Conservation (phyloP, 2,329 filamentous ascomycete genomes). For the Colletotrichum noveboracense region DNA sequence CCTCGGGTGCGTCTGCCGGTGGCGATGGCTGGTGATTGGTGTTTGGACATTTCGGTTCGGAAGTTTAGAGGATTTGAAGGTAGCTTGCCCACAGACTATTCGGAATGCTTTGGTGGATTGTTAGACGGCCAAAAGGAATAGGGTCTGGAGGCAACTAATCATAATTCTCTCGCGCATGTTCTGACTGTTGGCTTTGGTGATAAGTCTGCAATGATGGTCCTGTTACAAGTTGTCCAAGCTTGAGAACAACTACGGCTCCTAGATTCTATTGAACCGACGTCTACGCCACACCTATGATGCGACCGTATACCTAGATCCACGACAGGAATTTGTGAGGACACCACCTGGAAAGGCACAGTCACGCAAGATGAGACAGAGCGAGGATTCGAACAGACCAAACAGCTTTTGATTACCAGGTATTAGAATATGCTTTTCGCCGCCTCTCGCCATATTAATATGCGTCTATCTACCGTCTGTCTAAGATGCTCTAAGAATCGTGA, state of each 20-base stretch:
- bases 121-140: constrained; percentile 16
- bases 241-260: background rate
- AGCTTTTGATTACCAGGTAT: background rate
- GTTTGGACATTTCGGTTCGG: background rate
- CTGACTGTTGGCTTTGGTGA: background rate
- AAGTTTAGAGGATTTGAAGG: background rate
- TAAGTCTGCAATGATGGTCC: background rate
- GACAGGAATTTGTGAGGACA: background rate
- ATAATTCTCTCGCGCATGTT: background rate
- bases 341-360: background rate
- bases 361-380: background rate
- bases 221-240: background rate
- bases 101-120: constrained; percentile 16
- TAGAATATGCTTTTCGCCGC: background rate
- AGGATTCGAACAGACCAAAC: background rate
- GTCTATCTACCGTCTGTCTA: background rate
- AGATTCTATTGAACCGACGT: background rate
- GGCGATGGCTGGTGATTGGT: background rate
- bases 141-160: background rate
- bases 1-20: constrained; percentile 12
- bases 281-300: background rate
- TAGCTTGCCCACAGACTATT: constrained; percentile 15
- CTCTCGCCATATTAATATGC: background rate
- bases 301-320: background rate
- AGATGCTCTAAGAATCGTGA: background rate